These are phyloP conservation scores for Haberlea rhodopensis DNA, from an alignment of 257 asterid species.

Conservation along the genomic window DNA sequence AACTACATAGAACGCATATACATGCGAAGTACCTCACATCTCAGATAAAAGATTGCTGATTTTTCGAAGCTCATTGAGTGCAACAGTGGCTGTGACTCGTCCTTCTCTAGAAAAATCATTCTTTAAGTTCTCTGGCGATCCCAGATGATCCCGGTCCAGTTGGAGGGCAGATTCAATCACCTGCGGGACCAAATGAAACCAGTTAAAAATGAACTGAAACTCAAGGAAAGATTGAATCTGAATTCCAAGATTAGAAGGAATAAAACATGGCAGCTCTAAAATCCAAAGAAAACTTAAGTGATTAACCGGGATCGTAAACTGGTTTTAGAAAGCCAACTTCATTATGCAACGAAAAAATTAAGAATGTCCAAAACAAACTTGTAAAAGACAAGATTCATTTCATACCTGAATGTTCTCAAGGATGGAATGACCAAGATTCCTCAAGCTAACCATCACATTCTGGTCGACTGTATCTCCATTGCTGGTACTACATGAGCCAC, in stretches of 20 bases:
- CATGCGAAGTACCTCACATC: conserved; percentile 49
- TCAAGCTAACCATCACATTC: conserved; percentile 42
- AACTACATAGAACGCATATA: no score
- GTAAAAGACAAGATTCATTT: not conserved
- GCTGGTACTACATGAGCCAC: conserved; percentile 30
- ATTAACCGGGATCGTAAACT: not conserved
- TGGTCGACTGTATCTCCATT: conserved; percentile 43
- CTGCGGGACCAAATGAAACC: conserved; percentile 37
- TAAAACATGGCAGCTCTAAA: no score
- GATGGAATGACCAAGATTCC: conserved; percentile 51
- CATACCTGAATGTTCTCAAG: conserved; percentile 55
- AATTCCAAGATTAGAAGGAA: not conserved
- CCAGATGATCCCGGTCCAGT: conserved; percentile 52
- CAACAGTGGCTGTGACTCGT: conserved; percentile 70
- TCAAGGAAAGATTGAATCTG: not conserved
- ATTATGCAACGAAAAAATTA: not conserved
- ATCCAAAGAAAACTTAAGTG: not conserved
- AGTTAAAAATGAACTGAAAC: not conserved
- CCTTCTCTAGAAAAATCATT: conserved; percentile 59
- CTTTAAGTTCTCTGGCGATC: conserved; percentile 36
- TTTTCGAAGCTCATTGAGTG: conserved; percentile 82
- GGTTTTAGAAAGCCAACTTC: not conserved
- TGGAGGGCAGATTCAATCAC: conserved; percentile 74
- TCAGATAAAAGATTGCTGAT: conserved; percentile 77
- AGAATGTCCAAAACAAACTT: not conserved